Base-by-base conservation (phyloP, 2,329 filamentous ascomycete genomes). In the Penicillium sp. region DNA sequence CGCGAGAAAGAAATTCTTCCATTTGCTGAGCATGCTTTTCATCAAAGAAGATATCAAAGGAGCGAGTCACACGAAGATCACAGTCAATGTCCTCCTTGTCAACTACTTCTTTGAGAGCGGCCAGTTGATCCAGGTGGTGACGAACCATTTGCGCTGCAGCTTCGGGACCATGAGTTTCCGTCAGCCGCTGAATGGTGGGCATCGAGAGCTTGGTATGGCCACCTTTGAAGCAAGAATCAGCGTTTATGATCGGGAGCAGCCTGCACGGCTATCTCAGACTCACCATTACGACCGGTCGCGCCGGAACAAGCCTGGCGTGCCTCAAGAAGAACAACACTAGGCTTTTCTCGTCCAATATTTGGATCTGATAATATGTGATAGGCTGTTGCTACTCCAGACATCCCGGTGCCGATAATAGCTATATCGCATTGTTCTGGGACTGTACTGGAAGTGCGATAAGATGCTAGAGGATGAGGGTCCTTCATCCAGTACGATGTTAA, bases 81-180 rank as follows among this genome's bases (percentile, higher is more conserved):
- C 74, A 76, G 33, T 76, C 74, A 20, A 77, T 76, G 0, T 68
- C 58, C 53, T 77, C 74, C 30, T 65, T 66, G 20, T 69, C 66
- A 8, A 76, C 64, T 2, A 76, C 45, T 5, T 71, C 63, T 48
- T 73, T 69, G 8, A 77, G 58, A 0, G 69, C 67, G 5, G 64
- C 57, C n/a, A 76, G 55, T 50, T 77, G 72, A 5, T 68, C 55
- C 2, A 69, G 56, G 33, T 77, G 74, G 45, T 74, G 75, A n/a
- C 64, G 60, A 1, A 71, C 66, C 3, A 76, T 55, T 48, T 75
- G 71, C 1, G 60, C 58, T 0, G 65, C 73, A 3, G 67, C 71
- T 22, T 70, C 62, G 0, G 64, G 38, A 0, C 74, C 72, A 42
- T 68, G 62, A 2, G 64, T 63, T 16, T 67, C 57, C 6, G 66